Base-by-base conservation (phyloP, 2,329 filamentous ascomycete genomes). In the Phyllosticta capitalensis region DNA sequence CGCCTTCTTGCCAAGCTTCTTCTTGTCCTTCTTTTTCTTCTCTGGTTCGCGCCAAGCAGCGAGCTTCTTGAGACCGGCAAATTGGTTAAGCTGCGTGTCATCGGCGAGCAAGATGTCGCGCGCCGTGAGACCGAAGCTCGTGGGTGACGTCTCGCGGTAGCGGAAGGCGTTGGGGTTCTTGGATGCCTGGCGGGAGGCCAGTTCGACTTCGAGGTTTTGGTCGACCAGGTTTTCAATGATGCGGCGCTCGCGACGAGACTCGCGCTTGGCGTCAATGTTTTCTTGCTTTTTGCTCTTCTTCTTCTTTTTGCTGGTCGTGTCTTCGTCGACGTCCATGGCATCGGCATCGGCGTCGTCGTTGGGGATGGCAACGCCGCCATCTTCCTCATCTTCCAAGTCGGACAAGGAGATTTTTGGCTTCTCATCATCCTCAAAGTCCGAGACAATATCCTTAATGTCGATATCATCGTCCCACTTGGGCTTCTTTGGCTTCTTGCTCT, bases 381-480 rank as follows among this genome's bases (percentile, higher is more conserved):
- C 68, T 28, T 70, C 68, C 14, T 66, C 71, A 12, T 73, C 72
- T 24, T 81, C 78, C 1, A 74, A 77, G 63, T 86, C 82, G 5
- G 83, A 83, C 1, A 87, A 75, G 1, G 76, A 75, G 61, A 88
- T 74, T 1, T 76, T 75, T 20, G 83, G 81, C 55, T 79, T 75
- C 21, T 63, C 58, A 53, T 70, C 61, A 17, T 80, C 83, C 24
- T 90, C 88, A 69, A 95, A 96, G 62, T 95, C 90, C 1, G 90
- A 91, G 26, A 96, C 78, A 55, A 96, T 81, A 71, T 96, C 92
- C 62, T 88, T 90, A 76, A 99, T 97, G 70, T 97, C 92, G 67
- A 99, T 96, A 70, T 99, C 94, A 68, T 97, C 91, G 67, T 96
- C 90, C 88, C 92, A 99, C 63, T 85, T 89, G 9, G 90, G 90